Evolutionary conservation across 2,329 filamentous ascomycete genomes (phyloP).

Genomic region (Xylogone sp.): DNA sequence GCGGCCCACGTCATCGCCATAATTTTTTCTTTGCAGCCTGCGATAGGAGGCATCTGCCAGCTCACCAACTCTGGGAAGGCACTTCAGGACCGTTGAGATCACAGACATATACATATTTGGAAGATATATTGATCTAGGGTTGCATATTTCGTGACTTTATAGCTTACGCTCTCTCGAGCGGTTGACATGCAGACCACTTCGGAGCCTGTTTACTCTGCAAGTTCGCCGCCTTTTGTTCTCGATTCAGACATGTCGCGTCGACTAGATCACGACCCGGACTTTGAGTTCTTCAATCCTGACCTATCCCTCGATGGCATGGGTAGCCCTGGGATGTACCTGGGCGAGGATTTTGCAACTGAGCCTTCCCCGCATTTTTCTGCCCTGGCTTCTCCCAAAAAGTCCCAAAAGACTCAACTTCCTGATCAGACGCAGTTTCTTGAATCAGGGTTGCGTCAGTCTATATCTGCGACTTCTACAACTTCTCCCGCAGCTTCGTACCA

Average conservation of each 20-base stretch:
- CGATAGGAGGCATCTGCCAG: background rate
- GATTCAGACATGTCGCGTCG: constrained; percentile 31
- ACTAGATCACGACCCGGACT: constrained; percentile 28
- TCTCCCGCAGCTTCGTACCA: constrained; percentile 36
- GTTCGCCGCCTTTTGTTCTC: constrained; percentile 29
- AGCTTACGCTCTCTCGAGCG: background rate
- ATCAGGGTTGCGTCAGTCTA: constrained; percentile 11
- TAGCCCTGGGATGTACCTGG: constrained; percentile 26
- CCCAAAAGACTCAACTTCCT: constrained; percentile 19
- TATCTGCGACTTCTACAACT: constrained; percentile 24
- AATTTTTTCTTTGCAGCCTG: background rate
- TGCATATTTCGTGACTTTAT: background rate
- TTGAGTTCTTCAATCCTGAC: constrained; percentile 34
- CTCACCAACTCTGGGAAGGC: background rate
- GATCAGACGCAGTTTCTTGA: constrained; percentile 19
- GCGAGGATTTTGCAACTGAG: constrained; percentile 22
- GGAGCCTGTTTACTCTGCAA: constrained; percentile 24
- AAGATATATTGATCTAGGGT: background rate
- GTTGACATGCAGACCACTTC: constrained; percentile 21
- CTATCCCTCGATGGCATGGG: constrained; percentile 24
- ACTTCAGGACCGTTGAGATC: too few species aligned
- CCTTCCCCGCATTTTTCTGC: constrained; percentile 17
- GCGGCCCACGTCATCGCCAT: background rate
- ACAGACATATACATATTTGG: background rate
- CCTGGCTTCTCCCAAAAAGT: constrained; percentile 21